phyloP scores from a whole-genome alignment of 768 basidiomycete genomes.

The Nevesoporus exiguus region DNA sequence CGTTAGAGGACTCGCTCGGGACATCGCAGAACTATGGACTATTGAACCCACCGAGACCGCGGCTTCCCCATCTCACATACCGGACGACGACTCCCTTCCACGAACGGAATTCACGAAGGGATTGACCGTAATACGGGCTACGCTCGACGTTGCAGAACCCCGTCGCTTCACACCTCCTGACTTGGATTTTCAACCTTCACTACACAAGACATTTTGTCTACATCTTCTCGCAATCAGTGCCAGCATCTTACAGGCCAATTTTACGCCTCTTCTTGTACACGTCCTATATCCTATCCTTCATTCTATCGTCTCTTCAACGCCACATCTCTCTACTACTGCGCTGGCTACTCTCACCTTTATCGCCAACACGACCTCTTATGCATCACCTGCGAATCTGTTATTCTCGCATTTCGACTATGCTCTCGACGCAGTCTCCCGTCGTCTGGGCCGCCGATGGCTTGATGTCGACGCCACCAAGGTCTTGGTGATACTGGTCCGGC shows the following conservation, averaged over 20 bases:
- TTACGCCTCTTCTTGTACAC: conserved; percentile 70
- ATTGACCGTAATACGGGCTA: conserved; percentile 58
- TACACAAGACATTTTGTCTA: conserved; percentile 71
- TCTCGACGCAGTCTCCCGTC: conserved; percentile 83
- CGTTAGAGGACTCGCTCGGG: conserved; percentile 57
- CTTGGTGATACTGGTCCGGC: conserved; percentile 74
- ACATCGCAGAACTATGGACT: conserved; percentile 73
- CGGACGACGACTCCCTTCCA: conserved; percentile 35
- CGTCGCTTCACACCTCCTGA: conserved; percentile 24
- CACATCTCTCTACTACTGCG: conserved; percentile 72
- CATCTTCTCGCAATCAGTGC: conserved; percentile 71
- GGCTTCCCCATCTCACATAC: conserved; percentile 14
- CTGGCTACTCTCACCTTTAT: conserved; percentile 68
- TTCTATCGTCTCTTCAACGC: conserved; percentile 70
- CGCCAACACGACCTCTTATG: conserved; percentile 75
- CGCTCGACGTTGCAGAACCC: conserved; percentile 45
- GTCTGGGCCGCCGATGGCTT: conserved; percentile 75
- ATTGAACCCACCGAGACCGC: conserved; percentile 32
- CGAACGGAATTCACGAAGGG: conserved; percentile 66
- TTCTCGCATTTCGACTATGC: conserved; percentile 97
- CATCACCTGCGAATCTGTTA: conserved; percentile 84
- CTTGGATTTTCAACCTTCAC: conserved; percentile 46
- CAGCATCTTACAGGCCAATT: conserved; percentile 68
- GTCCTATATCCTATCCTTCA: conserved; percentile 84
- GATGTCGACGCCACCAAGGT: conserved; percentile 90